These are phyloP conservation scores for Jamesozyma rosinii DNA, from an alignment of 805 yeast species.

Conservation along the genomic window DNA sequence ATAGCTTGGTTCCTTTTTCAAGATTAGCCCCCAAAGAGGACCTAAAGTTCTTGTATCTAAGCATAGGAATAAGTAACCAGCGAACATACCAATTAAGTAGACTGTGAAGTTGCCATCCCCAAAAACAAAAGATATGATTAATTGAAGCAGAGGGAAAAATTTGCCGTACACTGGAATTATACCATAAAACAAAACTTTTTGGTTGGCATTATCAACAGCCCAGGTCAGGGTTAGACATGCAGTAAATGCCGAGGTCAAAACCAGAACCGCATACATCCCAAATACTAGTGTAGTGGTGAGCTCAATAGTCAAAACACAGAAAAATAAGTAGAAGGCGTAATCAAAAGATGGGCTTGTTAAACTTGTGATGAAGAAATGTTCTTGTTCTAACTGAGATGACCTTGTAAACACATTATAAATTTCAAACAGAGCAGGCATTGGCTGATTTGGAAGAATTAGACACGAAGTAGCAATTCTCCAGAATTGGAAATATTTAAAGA, in stretches of 20 bases:
- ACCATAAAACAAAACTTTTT: constrained; percentile 44
- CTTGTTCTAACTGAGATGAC: constrained; percentile 21
- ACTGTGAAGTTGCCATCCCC: constrained; percentile 37
- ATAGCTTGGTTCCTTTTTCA: constrained; percentile 9
- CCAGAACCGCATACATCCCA: constrained; percentile 10
- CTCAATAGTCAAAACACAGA: constrained; percentile 13
- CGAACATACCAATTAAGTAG: constrained; percentile 41
- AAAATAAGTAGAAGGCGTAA: constrained; percentile 21
- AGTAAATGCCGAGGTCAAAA: constrained; percentile 20
- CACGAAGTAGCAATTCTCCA: constrained; percentile 26
- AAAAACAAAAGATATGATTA: constrained; percentile 34
- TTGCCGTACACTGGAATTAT: constrained; percentile 48
- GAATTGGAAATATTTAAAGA: constrained; percentile 14
- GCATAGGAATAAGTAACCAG: constrained; percentile 55
- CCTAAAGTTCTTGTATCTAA: constrained; percentile 49
- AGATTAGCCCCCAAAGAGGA: constrained; percentile 34
- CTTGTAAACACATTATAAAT: constrained; percentile 22
- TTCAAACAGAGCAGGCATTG: constrained; percentile 22
- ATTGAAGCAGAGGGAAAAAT: constrained; percentile 39
- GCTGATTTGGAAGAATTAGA: constrained; percentile 16
- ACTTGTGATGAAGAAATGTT: constrained; percentile 13
- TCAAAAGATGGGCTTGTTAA: constrained; percentile 12
- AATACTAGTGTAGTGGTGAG: constrained; percentile 5
- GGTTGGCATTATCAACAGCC: constrained; percentile 48
- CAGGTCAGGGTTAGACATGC: constrained; percentile 45